These are phyloP conservation scores for Kazachstania psychrophila DNA, from an alignment of 805 yeast genomes.

Conservation along the genomic window DNA sequence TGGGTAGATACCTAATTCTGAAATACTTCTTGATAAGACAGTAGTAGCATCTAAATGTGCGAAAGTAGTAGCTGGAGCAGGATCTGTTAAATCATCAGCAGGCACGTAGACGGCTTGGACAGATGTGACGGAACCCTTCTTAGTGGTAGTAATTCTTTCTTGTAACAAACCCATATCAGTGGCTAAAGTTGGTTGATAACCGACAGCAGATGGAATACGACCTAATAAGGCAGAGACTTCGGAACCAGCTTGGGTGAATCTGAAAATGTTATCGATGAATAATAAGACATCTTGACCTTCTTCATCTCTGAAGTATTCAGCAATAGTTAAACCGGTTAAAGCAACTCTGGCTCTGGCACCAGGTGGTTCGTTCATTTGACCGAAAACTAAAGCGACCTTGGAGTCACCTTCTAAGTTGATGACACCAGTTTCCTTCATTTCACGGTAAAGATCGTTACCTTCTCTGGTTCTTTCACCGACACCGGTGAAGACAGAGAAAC, in stretches of 20 bases:
- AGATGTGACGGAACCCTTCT: constrained; percentile 99
- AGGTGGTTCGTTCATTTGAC: constrained; percentile 99
- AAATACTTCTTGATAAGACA: constrained; percentile 98
- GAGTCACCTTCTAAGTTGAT: constrained; percentile 99
- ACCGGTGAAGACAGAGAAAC: constrained; percentile 99
- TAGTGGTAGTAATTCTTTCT: constrained; percentile 99
- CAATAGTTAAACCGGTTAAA: constrained; percentile 98
- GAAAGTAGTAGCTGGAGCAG: constrained; percentile 99
- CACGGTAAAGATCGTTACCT: constrained; percentile 99
- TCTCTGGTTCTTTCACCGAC: constrained; percentile 99
- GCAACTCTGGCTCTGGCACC: constrained; percentile 99
- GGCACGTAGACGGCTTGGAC: constrained; percentile 99
- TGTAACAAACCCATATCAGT: constrained; percentile 99
- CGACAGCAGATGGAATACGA: constrained; percentile 99
- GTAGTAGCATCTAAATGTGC: constrained; percentile 99
- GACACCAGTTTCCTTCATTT: constrained; percentile 99
- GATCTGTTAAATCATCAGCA: constrained; percentile 99
- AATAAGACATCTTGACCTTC: constrained; percentile 99
- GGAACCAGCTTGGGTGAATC: constrained; percentile 99
- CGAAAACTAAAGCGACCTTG: constrained; percentile 98
- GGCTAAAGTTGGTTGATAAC: constrained; percentile 99
- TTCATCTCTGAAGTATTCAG: constrained; percentile 99
- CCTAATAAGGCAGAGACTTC: constrained; percentile 99
- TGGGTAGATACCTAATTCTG: constrained; percentile 99
- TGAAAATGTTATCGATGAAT: constrained; percentile 99